Conservation (phyloP, 768 basidiomycete species). For the Mycena olivaceomarginata region DNA sequence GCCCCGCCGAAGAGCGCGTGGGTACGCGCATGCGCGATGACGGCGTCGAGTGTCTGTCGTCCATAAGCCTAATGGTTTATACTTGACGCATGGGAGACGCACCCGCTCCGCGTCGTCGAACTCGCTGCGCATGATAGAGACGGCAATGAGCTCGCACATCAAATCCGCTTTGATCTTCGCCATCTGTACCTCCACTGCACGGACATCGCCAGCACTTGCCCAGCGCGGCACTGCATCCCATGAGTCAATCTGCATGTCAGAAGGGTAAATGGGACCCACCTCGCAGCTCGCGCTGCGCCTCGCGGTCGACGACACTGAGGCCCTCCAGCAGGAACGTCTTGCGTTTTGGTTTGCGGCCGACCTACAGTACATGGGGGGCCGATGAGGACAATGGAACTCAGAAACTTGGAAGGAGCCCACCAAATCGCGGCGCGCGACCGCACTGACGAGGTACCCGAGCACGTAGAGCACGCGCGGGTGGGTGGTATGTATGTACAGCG, state of each 20-base stretch:
- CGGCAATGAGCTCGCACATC: slow-evolving; percentile 81
- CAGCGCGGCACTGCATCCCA: slow-evolving; percentile 69
- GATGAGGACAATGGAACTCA: background rate
- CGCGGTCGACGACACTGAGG: slow-evolving; percentile 68
- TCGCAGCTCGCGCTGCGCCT: slow-evolving; percentile 61
- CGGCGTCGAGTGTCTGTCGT: slow-evolving; percentile 61
- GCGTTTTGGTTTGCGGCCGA: slow-evolving; percentile 84
- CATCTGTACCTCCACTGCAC: slow-evolving; percentile 68
- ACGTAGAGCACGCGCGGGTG: slow-evolving; percentile 81
- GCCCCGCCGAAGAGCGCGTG: slow-evolving; percentile 68
- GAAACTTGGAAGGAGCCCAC: slow-evolving; percentile 2
- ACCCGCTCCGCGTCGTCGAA: slow-evolving; percentile 79
- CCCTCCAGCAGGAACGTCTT: slow-evolving; percentile 83
- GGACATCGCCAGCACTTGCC: slow-evolving; percentile 71
- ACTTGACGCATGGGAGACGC: slow-evolving; percentile 41
- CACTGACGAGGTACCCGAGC: slow-evolving; percentile 81
- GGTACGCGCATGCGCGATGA: slow-evolving; percentile 80
- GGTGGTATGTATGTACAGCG: slow-evolving; percentile 75
- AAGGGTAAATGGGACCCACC: slow-evolving; percentile 53
- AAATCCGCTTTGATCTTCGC: slow-evolving; percentile 83
- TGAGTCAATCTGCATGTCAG: slow-evolving; percentile 21
- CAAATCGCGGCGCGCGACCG: slow-evolving; percentile 78
- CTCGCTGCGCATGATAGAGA: slow-evolving; percentile 81
- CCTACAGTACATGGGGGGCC: slow-evolving; percentile 53
- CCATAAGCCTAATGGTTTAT: background rate